These are phyloP conservation scores for Hagleromyces aurorensis DNA, from an alignment of 805 yeast genomes.

Conservation along the genomic window DNA sequence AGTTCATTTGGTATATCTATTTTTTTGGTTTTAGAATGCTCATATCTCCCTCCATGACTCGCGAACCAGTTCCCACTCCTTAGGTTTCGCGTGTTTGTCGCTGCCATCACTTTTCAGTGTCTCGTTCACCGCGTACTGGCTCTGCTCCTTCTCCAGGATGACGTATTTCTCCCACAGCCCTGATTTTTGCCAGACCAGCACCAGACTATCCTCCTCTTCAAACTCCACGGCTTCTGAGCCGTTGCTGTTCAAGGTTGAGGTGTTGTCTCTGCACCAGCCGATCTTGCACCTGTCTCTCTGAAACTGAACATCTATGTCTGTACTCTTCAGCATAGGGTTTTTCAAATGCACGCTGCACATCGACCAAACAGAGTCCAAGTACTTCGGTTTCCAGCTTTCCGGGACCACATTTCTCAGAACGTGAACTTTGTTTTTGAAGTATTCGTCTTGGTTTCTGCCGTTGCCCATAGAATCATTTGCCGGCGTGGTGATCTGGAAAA, in stretches of 20 bases:
- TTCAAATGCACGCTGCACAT: constrained; percentile 61
- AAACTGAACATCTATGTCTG: constrained; percentile 18
- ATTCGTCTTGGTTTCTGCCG: constrained; percentile 5
- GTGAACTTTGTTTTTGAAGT: constrained; percentile 45
- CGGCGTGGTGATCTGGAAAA: constrained; percentile 51
- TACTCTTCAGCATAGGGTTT: constrained; percentile 20
- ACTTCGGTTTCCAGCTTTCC: constrained; percentile 49
- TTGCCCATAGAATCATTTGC: constrained; percentile 16
- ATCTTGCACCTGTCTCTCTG: constrained; percentile 25
- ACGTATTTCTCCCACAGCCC: constrained; percentile 84
- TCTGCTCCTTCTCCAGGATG: constrained; percentile 44
- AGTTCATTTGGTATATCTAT: too few relatives aligned
- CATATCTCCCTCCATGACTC: constrained; percentile 56
- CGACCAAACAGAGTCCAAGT: constrained; percentile 83
- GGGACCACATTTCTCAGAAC: constrained; percentile 51
- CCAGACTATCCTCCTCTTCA: constrained; percentile 49
- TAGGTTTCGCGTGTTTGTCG: constrained; percentile 13
- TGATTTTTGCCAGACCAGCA: constrained; percentile 65
- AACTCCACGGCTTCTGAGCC: constrained; percentile 32
- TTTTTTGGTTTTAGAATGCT: constrained; percentile 2
- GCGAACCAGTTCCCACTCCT: constrained; percentile 49
- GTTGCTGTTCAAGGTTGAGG: constrained; percentile 2
- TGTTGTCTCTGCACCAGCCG: constrained; percentile 23
- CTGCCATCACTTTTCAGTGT: constrained; percentile 12
- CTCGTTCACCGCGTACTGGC: constrained; percentile 15